These are phyloP conservation scores for Penicillium macrosclerotiorum DNA, from an alignment of 495 filamentous ascomycete species.

Conservation along the genomic window DNA sequence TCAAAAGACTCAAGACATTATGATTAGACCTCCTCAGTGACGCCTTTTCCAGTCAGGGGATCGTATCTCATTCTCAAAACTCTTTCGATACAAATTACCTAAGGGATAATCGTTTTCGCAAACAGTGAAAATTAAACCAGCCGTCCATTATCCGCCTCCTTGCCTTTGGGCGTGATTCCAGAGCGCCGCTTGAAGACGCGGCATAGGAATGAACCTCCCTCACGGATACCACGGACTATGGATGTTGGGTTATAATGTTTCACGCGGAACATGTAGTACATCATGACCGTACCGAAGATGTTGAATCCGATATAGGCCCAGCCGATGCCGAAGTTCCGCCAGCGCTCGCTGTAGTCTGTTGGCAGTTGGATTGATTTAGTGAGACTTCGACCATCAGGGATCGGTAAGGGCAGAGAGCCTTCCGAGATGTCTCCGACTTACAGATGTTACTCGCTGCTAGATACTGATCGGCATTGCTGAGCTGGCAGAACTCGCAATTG, in stretches of 20 bases:
- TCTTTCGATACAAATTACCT: no score
- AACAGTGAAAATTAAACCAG: conserved; percentile 15
- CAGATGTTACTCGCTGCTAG: conserved; percentile 46
- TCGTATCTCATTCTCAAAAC: no score
- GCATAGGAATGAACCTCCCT: conserved; percentile 31
- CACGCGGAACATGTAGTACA: conserved; percentile 56
- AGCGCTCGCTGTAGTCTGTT: conserved; percentile 45
- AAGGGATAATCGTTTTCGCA: no score
- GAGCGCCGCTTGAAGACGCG: conserved; percentile 45
- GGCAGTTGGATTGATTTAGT: conserved; percentile 3
- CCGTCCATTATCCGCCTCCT: conserved; percentile 51
- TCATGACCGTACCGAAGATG: conserved; percentile 44
- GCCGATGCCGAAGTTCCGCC: conserved; percentile 54
- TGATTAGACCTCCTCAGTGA: no score
- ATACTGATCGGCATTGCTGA: conserved; percentile 48
- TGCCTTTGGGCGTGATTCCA: conserved; percentile 57
- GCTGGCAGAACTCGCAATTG: conserved; percentile 45
- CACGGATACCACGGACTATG: conserved; percentile 27
- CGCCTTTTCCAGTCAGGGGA: no score
- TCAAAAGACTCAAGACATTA: no score
- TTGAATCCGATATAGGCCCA: conserved; percentile 56
- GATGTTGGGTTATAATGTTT: conserved; percentile 43
- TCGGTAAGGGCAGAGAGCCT: neutral
- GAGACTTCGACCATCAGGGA: neutral
- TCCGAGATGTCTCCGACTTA: conserved; percentile 19